A percentile compares a stretch with the other conserved stretches of the same genome.
Conservation (phyloP, 1,284 basidiomycete genomes). For the Ganoderma multipileum region DNA sequence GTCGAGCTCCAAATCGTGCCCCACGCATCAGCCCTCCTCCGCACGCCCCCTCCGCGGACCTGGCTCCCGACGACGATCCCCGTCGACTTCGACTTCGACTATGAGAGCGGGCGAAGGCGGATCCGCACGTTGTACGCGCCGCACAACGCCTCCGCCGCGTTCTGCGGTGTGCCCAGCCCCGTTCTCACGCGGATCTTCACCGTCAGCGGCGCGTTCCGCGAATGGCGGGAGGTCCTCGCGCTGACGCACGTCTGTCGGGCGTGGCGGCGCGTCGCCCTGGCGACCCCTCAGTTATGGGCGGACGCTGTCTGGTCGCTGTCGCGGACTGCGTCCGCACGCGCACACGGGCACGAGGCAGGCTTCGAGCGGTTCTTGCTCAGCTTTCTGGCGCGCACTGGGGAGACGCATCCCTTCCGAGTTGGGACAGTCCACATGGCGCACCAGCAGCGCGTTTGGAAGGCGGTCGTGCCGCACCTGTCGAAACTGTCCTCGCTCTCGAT, state of each 20-base stretch:
- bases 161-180: not conserved
- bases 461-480: not conserved
- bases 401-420: not conserved
- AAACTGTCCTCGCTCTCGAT: not conserved
- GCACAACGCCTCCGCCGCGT: not conserved
- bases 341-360: not conserved
- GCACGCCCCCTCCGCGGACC: not conserved
- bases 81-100: not conserved
- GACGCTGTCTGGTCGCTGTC: not conserved
- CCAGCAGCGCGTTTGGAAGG: not conserved
- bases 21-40: not conserved
- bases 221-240: not conserved
- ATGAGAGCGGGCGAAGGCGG: not conserved
- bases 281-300: not conserved
- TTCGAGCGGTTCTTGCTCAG: not conserved
- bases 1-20: constrained; percentile 3
- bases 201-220: not conserved
- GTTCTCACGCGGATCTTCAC: constrained; percentile 5
- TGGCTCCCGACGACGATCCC: not conserved
- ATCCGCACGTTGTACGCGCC: constrained; percentile 4
- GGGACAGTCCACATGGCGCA: not conserved
- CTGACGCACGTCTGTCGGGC: constrained; percentile 1
- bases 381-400: not conserved
- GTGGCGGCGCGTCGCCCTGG: not conserved
- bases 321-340: not conserved